Percentiles rank a stretch among this genome's conserved stretches.
Conservation (phyloP, 805 yeast genomes). For the Candida piceae region DNA sequence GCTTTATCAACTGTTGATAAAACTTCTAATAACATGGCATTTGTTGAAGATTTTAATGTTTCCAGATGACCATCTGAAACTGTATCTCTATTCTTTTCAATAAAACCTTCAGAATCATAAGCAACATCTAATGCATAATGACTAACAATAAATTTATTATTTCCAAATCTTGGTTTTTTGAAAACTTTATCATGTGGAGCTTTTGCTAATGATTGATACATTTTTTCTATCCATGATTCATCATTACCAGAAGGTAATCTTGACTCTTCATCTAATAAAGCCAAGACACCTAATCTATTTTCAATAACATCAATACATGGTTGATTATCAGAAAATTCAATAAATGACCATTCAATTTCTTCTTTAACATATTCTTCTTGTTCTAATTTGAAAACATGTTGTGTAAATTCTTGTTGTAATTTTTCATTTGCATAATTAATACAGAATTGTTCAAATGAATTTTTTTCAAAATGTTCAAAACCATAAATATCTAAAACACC, state of each 20-base stretch:
- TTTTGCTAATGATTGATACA: conserved; percentile 80
- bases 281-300: conserved; percentile 78
- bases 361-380: conserved; percentile 93
- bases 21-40: conserved; percentile 59
- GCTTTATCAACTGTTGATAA: conserved; percentile 59
- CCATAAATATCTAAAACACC: conserved; percentile 98
- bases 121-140: conserved; percentile 95
- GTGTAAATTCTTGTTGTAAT: conserved; percentile 94
- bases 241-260: conserved; percentile 92
- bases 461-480: conserved; percentile 90
- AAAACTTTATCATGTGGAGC: conserved; percentile 71
- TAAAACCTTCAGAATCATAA: conserved; percentile 89
- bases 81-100: conserved; percentile 95
- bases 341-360: conserved; percentile 93
- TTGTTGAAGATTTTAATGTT: conserved; percentile 65
- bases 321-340: conserved; percentile 93
- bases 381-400: conserved; percentile 93
- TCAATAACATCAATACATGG: conserved; percentile 94
- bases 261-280: conserved; percentile 91
- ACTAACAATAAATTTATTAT: conserved; percentile 79
- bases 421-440: conserved; percentile 96
- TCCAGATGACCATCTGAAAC: conserved; percentile 95
- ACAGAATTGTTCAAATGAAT: conserved; percentile 96
- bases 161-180: conserved; percentile 92
- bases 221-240: conserved; percentile 85